These are phyloP conservation scores for Fusarium buharicum DNA, from an alignment of 2,329 filamentous ascomycete genomes.

Conservation along the genomic window DNA sequence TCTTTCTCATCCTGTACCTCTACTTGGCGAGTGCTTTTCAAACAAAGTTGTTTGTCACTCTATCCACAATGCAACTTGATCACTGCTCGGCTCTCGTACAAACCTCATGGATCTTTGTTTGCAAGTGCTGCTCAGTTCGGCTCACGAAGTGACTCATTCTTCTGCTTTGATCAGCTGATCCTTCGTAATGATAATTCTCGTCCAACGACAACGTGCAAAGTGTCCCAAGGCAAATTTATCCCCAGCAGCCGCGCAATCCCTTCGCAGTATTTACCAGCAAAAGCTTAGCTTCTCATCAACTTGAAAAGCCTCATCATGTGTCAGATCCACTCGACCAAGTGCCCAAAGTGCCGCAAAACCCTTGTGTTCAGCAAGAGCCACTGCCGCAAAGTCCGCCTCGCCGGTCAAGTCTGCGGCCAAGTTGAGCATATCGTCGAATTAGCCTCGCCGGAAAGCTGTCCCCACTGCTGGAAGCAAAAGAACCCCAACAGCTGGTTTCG, in stretches of 20 bases:
- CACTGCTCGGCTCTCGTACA: neutral
- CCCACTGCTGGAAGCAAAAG: constrained; percentile 8
- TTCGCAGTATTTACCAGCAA: neutral
- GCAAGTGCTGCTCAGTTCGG: neutral
- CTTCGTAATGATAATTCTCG: neutral
- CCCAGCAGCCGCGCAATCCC: neutral
- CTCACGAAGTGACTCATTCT: neutral
- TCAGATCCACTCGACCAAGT: constrained; percentile 8
- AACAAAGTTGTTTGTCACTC: neutral
- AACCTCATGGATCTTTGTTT: neutral
- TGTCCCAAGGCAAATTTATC: neutral
- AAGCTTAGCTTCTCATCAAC: neutral
- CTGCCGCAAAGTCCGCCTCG: constrained; percentile 10
- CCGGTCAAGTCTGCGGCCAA: neutral
- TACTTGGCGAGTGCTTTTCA: constrained; percentile 4
- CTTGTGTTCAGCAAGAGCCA: neutral
- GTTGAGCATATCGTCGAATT: constrained; percentile 1
- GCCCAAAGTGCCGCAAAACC: constrained; percentile 2
- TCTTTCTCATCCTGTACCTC: neutral
- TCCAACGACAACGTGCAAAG: neutral
- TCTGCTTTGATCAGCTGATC: neutral
- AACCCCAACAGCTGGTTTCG: neutral
- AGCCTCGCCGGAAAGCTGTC: neutral
- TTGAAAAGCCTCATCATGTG: neutral
- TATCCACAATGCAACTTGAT: neutral